Base-by-base conservation (phyloP, 2,329 filamentous ascomycete genomes). In the Beauveria bassiana region DNA sequence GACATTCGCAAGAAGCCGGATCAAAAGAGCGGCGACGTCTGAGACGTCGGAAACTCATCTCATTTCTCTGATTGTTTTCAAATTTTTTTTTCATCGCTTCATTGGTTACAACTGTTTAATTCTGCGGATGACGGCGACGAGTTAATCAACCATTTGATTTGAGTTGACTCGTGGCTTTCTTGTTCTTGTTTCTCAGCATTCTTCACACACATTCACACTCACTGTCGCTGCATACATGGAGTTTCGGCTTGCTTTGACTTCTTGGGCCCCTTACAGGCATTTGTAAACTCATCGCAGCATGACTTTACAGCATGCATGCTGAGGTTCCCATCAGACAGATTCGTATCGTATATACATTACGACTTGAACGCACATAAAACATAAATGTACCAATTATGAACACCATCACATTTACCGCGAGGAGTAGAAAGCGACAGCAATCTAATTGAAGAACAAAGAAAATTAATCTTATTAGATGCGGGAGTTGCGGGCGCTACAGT, bases 1-100 rank as follows among this genome's bases (percentile, higher is more conserved):
- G 75, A 77, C 64, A 70, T 81, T 42, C 73, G 78, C 40, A 75
- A 76, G 65, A 73, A 72, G 65, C 73, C 72, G 65, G 61, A 65
- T 6, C 49, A 58, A 34, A 54, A 59, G 12, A 40, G 54, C 18
- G 63, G 59, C 18, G 66, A 70, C 10, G 68, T 62, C 24, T 70
- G 34, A 67, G 24, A 22, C 5, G 28, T 3, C 16, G 50, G 12
- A 38, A 38, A 14, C 12, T 38, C 34, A 38, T 38, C 12, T 38
- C 12, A 14, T 5, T 38, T 38, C 14, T 38, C 34, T 38, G 34
- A 16, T 38, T 38, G 14, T 38, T 42, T 1, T 50, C 20, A 22
- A 2, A 12, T 18, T 53, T 9, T 40, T 40, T 40, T 40, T 40
- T 42, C 2, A 5, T 46, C 52, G 14, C 16, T 50, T 52, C 22